Conservation (phyloP, 2,329 filamentous ascomycete genomes). For the Fusarium anguioides region DNA sequence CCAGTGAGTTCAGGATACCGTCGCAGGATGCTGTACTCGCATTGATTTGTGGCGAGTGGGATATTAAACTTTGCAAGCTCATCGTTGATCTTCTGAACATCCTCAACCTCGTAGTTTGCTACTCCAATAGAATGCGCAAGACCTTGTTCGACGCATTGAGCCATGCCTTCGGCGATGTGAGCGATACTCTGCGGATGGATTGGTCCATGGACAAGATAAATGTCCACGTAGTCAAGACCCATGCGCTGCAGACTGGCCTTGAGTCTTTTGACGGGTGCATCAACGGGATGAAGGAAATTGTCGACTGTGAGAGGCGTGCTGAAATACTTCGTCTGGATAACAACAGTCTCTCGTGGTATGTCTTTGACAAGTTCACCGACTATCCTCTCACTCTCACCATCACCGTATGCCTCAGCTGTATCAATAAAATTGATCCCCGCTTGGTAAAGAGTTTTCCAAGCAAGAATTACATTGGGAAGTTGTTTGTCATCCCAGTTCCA, state of each 20-base stretch:
- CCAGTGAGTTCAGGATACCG: constrained; percentile 3
- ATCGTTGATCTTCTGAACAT: constrained; percentile 3
- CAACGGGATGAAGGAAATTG: not conserved
- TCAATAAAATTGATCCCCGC: constrained; percentile 23
- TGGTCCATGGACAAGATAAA: constrained; percentile 17
- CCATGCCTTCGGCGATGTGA: constrained; percentile 12
- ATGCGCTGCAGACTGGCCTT: constrained; percentile 5
- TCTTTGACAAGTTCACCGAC: not conserved
- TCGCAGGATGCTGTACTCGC: constrained; percentile 18
- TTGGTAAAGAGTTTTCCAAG: constrained; percentile 15
- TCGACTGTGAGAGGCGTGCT: constrained; percentile 2
- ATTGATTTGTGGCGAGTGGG: constrained; percentile 14
- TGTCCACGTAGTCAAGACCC: constrained; percentile 14
- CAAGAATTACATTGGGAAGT: not conserved
- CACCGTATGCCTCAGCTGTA: not conserved
- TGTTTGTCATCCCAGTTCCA: constrained; percentile 12
- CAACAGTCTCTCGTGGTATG: not conserved
- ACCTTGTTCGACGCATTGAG: constrained; percentile 16
- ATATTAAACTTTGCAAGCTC: constrained; percentile 27
- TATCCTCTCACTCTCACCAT: constrained; percentile 15
- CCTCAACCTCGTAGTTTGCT: constrained; percentile 3
- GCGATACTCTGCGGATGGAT: constrained; percentile 6
- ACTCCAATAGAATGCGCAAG: constrained; percentile 6
- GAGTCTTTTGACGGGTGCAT: constrained; percentile 12
- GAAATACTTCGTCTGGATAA: constrained; percentile 20